Conservation (phyloP, 306 rosid genomes). For the Vigna trinervia region DNA sequence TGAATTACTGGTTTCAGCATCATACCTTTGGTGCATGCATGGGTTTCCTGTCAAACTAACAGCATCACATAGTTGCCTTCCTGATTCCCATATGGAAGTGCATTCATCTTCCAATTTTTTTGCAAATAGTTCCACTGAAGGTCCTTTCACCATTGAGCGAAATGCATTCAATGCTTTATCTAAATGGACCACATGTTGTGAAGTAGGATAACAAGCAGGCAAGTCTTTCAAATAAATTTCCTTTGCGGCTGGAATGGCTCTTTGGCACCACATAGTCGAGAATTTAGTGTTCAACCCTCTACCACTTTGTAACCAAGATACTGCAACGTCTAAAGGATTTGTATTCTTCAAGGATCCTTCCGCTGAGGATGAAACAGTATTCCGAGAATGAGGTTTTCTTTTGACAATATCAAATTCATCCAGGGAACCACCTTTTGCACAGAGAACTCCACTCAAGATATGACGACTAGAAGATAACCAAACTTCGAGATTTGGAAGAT, state of each 20-base stretch:
- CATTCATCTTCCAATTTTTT: slow-evolving; percentile 86
- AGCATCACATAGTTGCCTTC: slow-evolving; percentile 91
- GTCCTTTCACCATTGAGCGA: slow-evolving; percentile 82
- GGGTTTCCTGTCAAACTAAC: slow-evolving; percentile 94
- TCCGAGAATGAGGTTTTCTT: slow-evolving; percentile 73
- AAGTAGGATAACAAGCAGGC: slow-evolving; percentile 82
- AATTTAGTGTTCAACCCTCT: slow-evolving; percentile 74
- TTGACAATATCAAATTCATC: slow-evolving; percentile 70
- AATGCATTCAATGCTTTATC: slow-evolving; percentile 78
- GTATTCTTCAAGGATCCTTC: slow-evolving; percentile 64
- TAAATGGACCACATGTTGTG: slow-evolving; percentile 73
- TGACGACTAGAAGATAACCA: slow-evolving; percentile 82
- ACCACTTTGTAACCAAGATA: slow-evolving; percentile 83
- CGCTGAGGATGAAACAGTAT: slow-evolving; percentile 47
- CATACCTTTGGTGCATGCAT: slow-evolving; percentile 88
- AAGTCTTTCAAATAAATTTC: slow-evolving; percentile 88
- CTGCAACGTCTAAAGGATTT: slow-evolving; percentile 77
- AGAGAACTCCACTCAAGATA: slow-evolving; percentile 74
- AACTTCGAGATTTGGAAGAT: slow-evolving; percentile 83
- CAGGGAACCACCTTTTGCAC: slow-evolving; percentile 79
- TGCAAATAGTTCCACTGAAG: slow-evolving; percentile 70
- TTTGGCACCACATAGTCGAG: slow-evolving; percentile 86
- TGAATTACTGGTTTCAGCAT: slow-evolving; percentile 50
- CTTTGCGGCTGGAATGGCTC: slow-evolving; percentile 76
- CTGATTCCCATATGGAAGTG: slow-evolving; percentile 82